These are phyloP conservation scores for Adansonia grandidieri DNA, from an alignment of 441 rosid species.

Conservation along the genomic window DNA sequence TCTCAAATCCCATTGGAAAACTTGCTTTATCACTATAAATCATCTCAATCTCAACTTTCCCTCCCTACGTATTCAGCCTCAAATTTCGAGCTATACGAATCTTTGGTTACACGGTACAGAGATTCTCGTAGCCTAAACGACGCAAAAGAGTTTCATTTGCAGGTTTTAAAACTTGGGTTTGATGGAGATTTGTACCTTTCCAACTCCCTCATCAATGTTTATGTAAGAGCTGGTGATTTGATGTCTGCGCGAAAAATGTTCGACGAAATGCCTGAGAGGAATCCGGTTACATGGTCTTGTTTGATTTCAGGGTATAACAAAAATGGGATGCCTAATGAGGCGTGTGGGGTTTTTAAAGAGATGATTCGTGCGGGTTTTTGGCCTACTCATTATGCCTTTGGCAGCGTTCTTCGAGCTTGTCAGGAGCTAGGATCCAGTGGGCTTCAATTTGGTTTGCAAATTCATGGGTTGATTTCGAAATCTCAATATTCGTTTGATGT, in stretches of 20 bases:
- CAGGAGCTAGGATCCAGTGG: slow-evolving; percentile 53
- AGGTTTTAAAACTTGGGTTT: slow-evolving; percentile 53
- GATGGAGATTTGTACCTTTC: slow-evolving; percentile 56
- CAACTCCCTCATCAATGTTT: slow-evolving; percentile 67
- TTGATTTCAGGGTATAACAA: slow-evolving; percentile 70
- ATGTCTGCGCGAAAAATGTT: slow-evolving; percentile 62
- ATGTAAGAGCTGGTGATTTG: slow-evolving; percentile 48
- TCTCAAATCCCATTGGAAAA: slow-evolving; percentile 31
- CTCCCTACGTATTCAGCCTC: slow-evolving; percentile 16
- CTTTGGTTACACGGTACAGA: slow-evolving; percentile 38
- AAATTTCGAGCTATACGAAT: slow-evolving; percentile 36
- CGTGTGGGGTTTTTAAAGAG: slow-evolving; percentile 49
- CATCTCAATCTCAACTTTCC: slow-evolving; percentile 27
- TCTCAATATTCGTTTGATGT: slow-evolving; percentile 53
- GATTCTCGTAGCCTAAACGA: slow-evolving; percentile 40
- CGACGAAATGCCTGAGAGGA: slow-evolving; percentile 61
- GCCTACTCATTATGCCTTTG: slow-evolving; percentile 66
- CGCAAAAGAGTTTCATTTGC: slow-evolving; percentile 53
- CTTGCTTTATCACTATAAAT: slow-evolving; percentile 26
- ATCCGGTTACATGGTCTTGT: slow-evolving; percentile 78
- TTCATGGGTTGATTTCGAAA: slow-evolving; percentile 71
- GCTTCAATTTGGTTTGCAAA: slow-evolving; percentile 62
- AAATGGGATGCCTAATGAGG: slow-evolving; percentile 57
- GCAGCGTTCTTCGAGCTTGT: slow-evolving; percentile 73
- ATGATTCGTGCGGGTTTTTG: slow-evolving; percentile 58